Percentiles rank a stretch among this genome's conserved stretches.
phyloP scores from a whole-genome alignment of 2,329 filamentous ascomycete species.

The Rhynchosporium graminicola region DNA sequence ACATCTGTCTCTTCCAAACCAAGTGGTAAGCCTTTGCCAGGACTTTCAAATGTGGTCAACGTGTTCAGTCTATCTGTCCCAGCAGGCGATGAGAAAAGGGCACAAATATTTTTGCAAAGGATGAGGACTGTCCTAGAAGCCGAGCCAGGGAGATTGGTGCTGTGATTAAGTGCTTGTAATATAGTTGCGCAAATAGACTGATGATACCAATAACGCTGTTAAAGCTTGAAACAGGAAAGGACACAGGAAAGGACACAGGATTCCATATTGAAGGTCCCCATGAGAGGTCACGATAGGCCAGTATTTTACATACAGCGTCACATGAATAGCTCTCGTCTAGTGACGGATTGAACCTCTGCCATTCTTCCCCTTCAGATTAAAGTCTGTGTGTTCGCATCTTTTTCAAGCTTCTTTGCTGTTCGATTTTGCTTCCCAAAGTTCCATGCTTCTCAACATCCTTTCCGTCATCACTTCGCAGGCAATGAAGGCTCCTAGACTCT shows the following conservation, averaged over 20 bases:
- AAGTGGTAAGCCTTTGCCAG: conserved; percentile 44
- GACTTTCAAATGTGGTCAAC: conserved; percentile 62
- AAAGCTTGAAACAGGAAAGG: neutral
- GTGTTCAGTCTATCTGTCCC: conserved; percentile 81
- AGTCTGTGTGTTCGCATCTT: neutral
- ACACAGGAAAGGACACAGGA: neutral
- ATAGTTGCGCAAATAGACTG: conserved; percentile 24
- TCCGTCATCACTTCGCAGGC: neutral
- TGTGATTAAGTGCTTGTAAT: conserved; percentile 46
- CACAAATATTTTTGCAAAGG: conserved; percentile 78
- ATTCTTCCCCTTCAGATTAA: neutral
- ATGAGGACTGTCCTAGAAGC: conserved; percentile 82
- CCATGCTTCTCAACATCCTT: neutral
- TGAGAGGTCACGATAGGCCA: neutral
- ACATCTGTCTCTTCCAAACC: conserved; percentile 35
- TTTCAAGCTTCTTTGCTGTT: neutral
- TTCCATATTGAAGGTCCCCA: neutral
- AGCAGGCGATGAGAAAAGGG: conserved; percentile 78
- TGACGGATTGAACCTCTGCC: neutral
- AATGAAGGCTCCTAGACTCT: conserved; percentile 7
- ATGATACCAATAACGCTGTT: conserved; percentile 18
- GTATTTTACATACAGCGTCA: too few relatives aligned
- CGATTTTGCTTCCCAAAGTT: neutral
- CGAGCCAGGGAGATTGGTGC: conserved; percentile 74
- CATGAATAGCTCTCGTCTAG: neutral